Percentiles rank a stretch among this genome's conserved stretches.
phyloP scores from a whole-genome alignment of 495 filamentous ascomycete species.

The Friedmanniomyces endolithicus region DNA sequence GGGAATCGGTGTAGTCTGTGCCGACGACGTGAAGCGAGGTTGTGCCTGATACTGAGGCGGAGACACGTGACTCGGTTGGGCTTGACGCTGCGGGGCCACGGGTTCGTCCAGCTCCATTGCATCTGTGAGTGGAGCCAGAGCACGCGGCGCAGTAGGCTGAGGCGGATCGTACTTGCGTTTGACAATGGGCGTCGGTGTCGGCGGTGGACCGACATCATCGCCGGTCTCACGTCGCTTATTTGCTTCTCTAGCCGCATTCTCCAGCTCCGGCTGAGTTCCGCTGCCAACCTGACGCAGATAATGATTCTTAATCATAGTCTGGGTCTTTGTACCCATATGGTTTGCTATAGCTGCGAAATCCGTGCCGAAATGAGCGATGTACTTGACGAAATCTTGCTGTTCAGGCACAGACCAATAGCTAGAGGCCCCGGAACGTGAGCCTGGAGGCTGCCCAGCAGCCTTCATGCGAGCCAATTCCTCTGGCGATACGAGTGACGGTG shows the following conservation, averaged over 20 bases:
- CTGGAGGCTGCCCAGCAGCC: neutral
- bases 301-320: constrained; percentile 94
- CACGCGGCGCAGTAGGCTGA: constrained; percentile 44
- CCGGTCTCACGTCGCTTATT: constrained; percentile 57
- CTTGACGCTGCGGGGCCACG: constrained; percentile 11
- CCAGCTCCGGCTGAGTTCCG: constrained; percentile 50
- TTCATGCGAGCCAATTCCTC: constrained; percentile 14
- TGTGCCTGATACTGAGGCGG: constrained; percentile 21
- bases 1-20: constrained; percentile 17
- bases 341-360: constrained; percentile 76
- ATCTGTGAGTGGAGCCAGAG: constrained; percentile 49
- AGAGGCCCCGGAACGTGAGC: constrained; percentile 41
- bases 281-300: constrained; percentile 65
- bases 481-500: constrained; percentile 19
- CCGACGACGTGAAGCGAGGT: constrained; percentile 19
- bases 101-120: constrained; percentile 41
- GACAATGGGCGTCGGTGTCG: constrained; percentile 45
- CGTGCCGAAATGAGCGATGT: constrained; percentile 73
- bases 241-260: constrained; percentile 53
- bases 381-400: constrained; percentile 62
- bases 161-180: constrained; percentile 49
- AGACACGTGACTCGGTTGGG: constrained; percentile 18
- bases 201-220: constrained; percentile 57
- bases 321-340: constrained; percentile 84
- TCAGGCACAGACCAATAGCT: constrained; percentile 98